Percentiles rank a stretch among this genome's conserved stretches.
Evolutionary conservation across 192 early-diverging fungal genomes (phyloP).

Genomic region (Linnemannia hyalina): DNA sequence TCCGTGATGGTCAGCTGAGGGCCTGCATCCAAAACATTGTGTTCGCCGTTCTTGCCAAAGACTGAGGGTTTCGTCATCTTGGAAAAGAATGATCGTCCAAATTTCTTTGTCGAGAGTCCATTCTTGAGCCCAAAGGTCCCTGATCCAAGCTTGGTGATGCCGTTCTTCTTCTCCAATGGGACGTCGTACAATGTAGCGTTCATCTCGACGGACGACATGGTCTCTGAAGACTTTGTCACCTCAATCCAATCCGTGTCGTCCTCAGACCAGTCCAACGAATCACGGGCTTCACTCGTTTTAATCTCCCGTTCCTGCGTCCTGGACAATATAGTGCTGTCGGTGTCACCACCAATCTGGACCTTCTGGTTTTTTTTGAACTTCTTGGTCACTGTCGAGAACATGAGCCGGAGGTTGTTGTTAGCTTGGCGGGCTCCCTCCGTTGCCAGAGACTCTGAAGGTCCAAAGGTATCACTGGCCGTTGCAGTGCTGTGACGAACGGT

Average conservation of each 20-base stretch:
- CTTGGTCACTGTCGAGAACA: constrained; percentile 64
- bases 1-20: constrained; percentile 51
- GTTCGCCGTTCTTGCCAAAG: constrained; percentile 30
- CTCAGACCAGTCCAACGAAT: constrained; percentile 45
- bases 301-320: constrained; percentile 52
- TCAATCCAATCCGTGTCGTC: constrained; percentile 54
- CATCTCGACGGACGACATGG: constrained; percentile 43
- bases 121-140: constrained; percentile 35
- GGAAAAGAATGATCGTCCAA: constrained; percentile 38
- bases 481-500: constrained; percentile 14
- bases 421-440: constrained; percentile 36
- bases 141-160: constrained; percentile 1
- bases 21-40: constrained; percentile 13
- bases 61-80: constrained; percentile 44
- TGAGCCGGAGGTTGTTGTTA: constrained; percentile 57
- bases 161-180: constrained; percentile 37
- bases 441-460: constrained; percentile 19
- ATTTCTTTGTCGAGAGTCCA: constrained; percentile 27
- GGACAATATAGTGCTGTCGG: constrained; percentile 24
- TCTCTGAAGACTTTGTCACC: constrained; percentile 35
- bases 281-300: constrained; percentile 21
- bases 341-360: constrained; percentile 29
- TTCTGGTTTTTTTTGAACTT: constrained; percentile 60
- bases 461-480: background rate
- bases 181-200: constrained; percentile 44